Conservation (phyloP, 176 grass and related monocot genomes). For the Metroxylon sagu region DNA sequence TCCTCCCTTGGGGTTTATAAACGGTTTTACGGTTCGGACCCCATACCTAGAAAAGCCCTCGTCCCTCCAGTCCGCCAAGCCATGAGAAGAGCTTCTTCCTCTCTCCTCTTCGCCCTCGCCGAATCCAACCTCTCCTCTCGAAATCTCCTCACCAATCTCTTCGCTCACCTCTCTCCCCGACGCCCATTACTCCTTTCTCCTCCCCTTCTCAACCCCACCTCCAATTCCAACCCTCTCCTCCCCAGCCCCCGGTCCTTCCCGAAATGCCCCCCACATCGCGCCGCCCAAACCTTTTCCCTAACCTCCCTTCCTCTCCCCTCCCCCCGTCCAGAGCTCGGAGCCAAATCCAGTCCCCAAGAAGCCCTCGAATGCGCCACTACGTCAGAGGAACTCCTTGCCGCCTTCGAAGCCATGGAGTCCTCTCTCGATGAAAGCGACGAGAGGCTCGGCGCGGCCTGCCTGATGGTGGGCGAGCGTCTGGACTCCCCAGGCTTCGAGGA, state of each 20-base stretch:
- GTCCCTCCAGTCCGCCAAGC: too few species aligned
- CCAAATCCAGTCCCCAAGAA: slow-evolving; percentile 29
- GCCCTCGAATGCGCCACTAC: slow-evolving; percentile 17
- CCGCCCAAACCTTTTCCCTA: slow-evolving; percentile 1
- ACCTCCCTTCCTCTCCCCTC: neutral
- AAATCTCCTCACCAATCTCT: neutral
- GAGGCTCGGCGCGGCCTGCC: slow-evolving; percentile 16
- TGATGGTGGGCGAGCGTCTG: slow-evolving; percentile 35
- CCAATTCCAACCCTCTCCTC: neutral
- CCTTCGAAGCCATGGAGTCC: slow-evolving; percentile 16
- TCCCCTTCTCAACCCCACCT: slow-evolving; percentile 17
- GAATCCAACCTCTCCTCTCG: too few species aligned
- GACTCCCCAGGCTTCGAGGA: slow-evolving; percentile 23
- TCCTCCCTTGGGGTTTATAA: too few species aligned
- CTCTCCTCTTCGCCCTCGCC: too few species aligned
- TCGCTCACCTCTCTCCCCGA: slow-evolving; percentile 20
- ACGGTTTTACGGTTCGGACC: too few species aligned
- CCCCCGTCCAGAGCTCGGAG: neutral
- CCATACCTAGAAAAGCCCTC: too few species aligned
- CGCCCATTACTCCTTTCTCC: slow-evolving; percentile 13
- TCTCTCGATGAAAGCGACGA: slow-evolving; percentile 14
- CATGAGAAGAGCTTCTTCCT: too few species aligned
- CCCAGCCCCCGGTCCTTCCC: neutral
- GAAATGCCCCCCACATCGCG: neutral
- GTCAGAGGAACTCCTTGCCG: slow-evolving; percentile 1